These are phyloP conservation scores for Solanum pimpinellifolium DNA, from an alignment of 257 asterid species.

Conservation along the genomic window DNA sequence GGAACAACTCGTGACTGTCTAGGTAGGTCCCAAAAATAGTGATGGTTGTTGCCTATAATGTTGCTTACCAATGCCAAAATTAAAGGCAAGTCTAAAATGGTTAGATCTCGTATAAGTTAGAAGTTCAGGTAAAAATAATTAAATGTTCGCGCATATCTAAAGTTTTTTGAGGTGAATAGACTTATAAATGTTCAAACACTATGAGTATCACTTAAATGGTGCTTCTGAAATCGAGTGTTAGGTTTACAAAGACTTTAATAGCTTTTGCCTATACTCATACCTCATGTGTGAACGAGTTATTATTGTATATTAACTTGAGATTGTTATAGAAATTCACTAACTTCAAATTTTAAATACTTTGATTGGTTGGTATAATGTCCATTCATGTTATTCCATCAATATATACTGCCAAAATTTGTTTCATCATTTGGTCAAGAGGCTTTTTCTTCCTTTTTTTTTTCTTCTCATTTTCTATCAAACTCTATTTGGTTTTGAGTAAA, in stretches of 20 bases:
- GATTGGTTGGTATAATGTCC: not conserved
- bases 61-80: not conserved
- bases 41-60: not conserved
- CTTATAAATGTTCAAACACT: not conserved
- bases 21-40: not conserved
- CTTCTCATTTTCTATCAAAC: not conserved
- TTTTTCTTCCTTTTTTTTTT: not conserved
- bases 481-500: not conserved
- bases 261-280: not conserved
- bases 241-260: not conserved
- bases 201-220: not conserved
- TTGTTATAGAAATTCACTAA: not conserved
- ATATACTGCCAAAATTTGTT: not conserved
- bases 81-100: not conserved
- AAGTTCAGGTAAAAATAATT: not conserved
- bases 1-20: not conserved
- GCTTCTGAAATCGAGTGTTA: not conserved
- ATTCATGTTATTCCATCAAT: not conserved
- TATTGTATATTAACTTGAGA: not conserved
- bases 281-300: not conserved
- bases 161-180: not conserved
- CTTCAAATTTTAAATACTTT: not conserved
- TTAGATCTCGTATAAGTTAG: not conserved
- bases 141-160: not conserved
- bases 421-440: not conserved